phyloP scores from a whole-genome alignment of 1,284 basidiomycete genomes.

The Apiotrichum mycotoxinovorans region DNA sequence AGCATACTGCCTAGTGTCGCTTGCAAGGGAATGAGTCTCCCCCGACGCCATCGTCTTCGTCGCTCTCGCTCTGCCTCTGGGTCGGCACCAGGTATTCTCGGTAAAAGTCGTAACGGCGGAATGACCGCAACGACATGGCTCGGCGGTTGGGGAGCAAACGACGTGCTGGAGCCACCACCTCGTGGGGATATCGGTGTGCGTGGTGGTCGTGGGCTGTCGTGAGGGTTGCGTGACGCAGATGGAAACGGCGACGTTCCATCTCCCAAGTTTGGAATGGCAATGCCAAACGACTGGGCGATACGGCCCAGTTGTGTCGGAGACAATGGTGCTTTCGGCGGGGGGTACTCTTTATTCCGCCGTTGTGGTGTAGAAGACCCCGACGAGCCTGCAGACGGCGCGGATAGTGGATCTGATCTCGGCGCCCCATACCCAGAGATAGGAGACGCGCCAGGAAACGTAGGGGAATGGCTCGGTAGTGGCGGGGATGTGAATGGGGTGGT shows the following conservation, averaged over 20 bases:
- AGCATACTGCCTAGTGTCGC: conserved; percentile 46
- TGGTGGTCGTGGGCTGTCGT: not conserved
- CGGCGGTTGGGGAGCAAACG: conserved; percentile 7
- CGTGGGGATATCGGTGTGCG: not conserved
- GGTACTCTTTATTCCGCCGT: conserved; percentile 18
- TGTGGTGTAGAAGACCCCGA: not conserved
- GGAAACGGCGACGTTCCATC: conserved; percentile 8
- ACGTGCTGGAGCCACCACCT: not conserved
- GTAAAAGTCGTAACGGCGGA: conserved; percentile 34
- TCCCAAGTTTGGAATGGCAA: conserved; percentile 29
- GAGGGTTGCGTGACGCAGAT: not conserved
- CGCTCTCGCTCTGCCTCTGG: conserved; percentile 20
- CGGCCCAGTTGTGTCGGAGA: conserved; percentile 39
- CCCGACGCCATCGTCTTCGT: conserved; percentile 36
- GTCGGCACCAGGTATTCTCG: conserved; percentile 8
- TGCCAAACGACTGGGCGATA: conserved; percentile 47
- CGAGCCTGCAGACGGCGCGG: not conserved
- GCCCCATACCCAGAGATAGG: conserved; percentile 2
- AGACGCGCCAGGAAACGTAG: conserved; percentile 5
- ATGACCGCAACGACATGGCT: conserved; percentile 40
- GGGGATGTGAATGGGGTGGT: not conserved
- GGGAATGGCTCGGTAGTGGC: not conserved
- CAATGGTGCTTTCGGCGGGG: conserved; percentile 37
- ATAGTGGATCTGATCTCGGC: conserved; percentile 1
- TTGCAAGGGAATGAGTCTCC: conserved; percentile 42